Base-by-base conservation (phyloP, 2,329 filamentous ascomycete species). In the Leptographium radiaticola region DNA sequence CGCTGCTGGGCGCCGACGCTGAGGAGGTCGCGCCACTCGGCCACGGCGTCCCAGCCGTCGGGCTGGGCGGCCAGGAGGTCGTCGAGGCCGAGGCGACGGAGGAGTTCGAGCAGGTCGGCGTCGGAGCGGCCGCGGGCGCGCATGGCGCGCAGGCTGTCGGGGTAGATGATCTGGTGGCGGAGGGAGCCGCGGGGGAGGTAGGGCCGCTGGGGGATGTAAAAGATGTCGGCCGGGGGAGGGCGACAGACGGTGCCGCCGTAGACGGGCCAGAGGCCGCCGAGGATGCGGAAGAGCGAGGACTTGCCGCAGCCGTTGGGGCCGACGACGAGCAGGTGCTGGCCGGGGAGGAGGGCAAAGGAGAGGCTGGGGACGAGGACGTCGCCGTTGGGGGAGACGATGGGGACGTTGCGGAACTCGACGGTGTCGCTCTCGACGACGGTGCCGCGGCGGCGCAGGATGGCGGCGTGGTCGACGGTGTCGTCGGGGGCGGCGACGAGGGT, bases 241-340 rank as follows among this genome's bases (percentile, higher is more conserved):
- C 97, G 97, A 63, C 88, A 79, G 20, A 98, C 93, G 1, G 81
- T 89, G 51, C 93, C 93, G 59, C 93, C 91, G 68, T 98, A 98
- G 13, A 97, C 93, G 16, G 93, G 93, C 93, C 93, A 98, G 3
- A 98, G 75, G 0, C 93, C 93, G 57, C 93, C 93, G 1, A 98
- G 79, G 61, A 98, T 98, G 40, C 93, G 84, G 79, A 98, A 98
- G 4, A 98, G 77, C 16, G 87, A 94, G 0, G 89, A 95, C 69
- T 98, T 98, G 44, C 93, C 93, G 67, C 93, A 98, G 40, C 93
- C 93, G 66, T 98, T 98, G 25, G 93, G 93, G 1, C 93, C 93
- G 44, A 97, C 87, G 44, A 98, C 93, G 40, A 98, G 80, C 8
- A 98, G 78, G 62, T 98, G 93, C 56, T 95, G 89, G 53, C 89